Conservation (phyloP, 2,329 filamentous ascomycete species). For the Calonectria pauciramosa region DNA sequence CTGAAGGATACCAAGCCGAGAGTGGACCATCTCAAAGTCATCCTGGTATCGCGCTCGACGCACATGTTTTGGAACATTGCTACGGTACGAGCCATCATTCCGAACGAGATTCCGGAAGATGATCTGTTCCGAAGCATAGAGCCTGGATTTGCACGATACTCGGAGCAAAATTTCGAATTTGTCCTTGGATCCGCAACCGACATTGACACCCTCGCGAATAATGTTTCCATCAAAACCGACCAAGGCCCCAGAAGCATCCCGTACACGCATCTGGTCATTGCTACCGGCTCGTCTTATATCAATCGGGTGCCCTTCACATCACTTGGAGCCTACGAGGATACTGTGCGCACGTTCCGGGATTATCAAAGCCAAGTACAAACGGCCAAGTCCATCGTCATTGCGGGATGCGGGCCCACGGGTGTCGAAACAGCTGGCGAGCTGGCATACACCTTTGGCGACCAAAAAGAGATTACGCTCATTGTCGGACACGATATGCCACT, state of each 20-base stretch:
- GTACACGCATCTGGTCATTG: conserved; percentile 14
- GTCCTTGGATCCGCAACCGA: not conserved
- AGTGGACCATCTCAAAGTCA: not conserved
- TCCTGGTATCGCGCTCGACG: conserved; percentile 2
- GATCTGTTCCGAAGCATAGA: conserved; percentile 5
- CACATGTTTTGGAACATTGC: conserved; percentile 18
- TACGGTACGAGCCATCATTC: not conserved
- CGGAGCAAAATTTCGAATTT: not conserved
- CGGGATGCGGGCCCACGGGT: conserved; percentile 48
- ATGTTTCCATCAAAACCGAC: not conserved
- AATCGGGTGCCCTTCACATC: conserved; percentile 58
- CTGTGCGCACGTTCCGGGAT: conserved; percentile 49
- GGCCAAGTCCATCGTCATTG: conserved; percentile 48
- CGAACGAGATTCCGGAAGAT: not conserved
- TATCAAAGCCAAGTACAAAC: conserved; percentile 49
- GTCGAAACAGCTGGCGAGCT: conserved; percentile 49
- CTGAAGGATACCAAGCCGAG: conserved; percentile 10
- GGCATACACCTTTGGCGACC: conserved; percentile 40
- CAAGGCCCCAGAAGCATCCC: not conserved
- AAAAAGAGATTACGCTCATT: conserved; percentile 40
- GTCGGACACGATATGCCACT: not conserved
- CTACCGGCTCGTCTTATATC: conserved; percentile 21
- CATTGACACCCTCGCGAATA: not conserved
- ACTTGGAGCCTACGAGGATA: conserved; percentile 53
- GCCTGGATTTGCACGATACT: conserved; percentile 17